Conservation (phyloP, 2,329 filamentous ascomycete species). For the Hypoxylon sp. region DNA sequence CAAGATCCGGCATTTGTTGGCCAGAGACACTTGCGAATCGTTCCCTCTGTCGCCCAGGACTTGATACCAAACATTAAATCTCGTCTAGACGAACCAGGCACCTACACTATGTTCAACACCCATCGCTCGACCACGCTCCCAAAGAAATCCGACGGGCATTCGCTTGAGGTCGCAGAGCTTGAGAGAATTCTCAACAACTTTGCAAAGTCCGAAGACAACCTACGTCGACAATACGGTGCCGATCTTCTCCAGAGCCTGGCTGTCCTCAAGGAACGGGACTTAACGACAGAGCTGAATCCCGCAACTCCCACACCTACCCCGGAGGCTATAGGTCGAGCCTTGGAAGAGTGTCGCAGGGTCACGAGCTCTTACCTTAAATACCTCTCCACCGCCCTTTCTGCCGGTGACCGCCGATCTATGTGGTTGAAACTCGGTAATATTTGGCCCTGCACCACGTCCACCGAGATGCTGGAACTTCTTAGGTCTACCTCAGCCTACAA, state of each 20-base stretch:
- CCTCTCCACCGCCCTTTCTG: constrained; percentile 30
- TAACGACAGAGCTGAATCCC: neutral
- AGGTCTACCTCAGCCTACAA: constrained; percentile 50
- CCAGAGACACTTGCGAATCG: neutral
- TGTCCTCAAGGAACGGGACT: constrained; percentile 20
- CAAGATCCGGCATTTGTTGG: constrained; percentile 15
- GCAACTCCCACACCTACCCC: neutral
- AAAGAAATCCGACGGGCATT: neutral
- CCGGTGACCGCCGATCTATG: constrained; percentile 37
- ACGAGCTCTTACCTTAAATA: neutral
- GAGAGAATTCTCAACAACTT: constrained; percentile 52
- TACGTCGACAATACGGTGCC: constrained; percentile 57
- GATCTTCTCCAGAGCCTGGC: constrained; percentile 44
- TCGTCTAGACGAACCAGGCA: neutral
- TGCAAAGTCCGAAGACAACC: constrained; percentile 46
- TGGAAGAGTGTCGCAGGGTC: neutral
- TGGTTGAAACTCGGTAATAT: constrained; percentile 61
- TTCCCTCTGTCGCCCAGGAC: constrained; percentile 27
- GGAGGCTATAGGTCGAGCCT: neutral
- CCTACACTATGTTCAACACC: neutral
- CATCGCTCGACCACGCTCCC: neutral
- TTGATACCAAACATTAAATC: constrained; percentile 30
- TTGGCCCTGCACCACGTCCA: constrained; percentile 60
- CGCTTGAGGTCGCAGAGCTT: constrained; percentile 45
- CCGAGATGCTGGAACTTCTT: constrained; percentile 62